A percentile compares a stretch with the other conserved stretches of the same genome.
Conservation (phyloP, 1,139 yeast species). For the Protomyces pachydermus region DNA sequence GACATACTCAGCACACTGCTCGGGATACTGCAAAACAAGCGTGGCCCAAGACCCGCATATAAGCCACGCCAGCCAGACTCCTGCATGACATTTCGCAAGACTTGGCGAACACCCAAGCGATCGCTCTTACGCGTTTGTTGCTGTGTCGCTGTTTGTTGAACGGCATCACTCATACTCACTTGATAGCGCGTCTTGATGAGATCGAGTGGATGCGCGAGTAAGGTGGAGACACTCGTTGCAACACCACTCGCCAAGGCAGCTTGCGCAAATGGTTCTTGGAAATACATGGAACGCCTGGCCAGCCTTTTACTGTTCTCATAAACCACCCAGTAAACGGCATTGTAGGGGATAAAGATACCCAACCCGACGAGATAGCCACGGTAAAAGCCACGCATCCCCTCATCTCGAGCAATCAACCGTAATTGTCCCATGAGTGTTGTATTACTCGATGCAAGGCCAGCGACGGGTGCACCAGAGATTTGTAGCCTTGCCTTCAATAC, state of each 20-base stretch:
- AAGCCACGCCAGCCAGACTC: conserved; percentile 26
- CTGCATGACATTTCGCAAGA: conserved; percentile 19
- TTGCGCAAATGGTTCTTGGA: conserved; percentile 9
- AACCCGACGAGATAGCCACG: conserved; percentile 45
- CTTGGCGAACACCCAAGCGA: conserved; percentile 12
- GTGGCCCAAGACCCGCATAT: conserved; percentile 23
- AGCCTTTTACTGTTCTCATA: conserved; percentile 30
- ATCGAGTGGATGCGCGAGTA: conserved; percentile 43
- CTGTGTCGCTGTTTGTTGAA: background rate
- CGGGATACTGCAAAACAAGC: conserved; percentile 27
- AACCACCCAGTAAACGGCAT: conserved; percentile 33
- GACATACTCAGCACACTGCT: conserved; percentile 28
- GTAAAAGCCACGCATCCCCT: conserved; percentile 43
- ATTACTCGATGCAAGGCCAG: conserved; percentile 19
- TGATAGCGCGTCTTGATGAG: conserved; percentile 46
- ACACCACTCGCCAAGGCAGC: conserved; percentile 39
- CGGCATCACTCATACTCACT: conserved; percentile 27
- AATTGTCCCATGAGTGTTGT: conserved; percentile 34
- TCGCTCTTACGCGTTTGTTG: background rate
- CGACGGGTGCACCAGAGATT: conserved; percentile 32
- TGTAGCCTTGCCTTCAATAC: conserved; percentile 46
- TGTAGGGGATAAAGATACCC: conserved; percentile 33
- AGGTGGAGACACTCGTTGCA: conserved; percentile 43
- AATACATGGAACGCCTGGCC: conserved; percentile 1
- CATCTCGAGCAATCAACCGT: conserved; percentile 37